phyloP scores from a whole-genome alignment of 495 filamentous ascomycete species.

The Cudoniella acicularis region DNA sequence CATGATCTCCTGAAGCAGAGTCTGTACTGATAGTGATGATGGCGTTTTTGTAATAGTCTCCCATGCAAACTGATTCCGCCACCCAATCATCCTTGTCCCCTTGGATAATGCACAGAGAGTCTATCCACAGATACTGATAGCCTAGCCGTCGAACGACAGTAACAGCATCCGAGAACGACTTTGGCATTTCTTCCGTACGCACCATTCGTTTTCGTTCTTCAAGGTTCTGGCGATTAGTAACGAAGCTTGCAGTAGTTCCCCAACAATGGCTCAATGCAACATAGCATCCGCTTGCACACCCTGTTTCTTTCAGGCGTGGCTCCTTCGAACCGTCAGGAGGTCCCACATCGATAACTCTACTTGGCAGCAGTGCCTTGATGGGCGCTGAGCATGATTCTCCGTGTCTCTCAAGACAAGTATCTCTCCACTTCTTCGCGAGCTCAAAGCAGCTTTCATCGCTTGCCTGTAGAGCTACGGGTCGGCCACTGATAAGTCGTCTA shows the following conservation, averaged over 20 bases:
- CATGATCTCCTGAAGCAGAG: background rate
- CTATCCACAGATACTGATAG: background rate
- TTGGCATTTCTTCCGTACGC: background rate
- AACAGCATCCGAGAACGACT: background rate
- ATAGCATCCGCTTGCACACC: background rate
- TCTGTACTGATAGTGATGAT: background rate
- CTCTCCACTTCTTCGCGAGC: no score
- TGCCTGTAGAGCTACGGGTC: no score
- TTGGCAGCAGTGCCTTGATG: no score
- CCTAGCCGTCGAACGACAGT: background rate
- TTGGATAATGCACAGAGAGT: background rate
- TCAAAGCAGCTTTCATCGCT: no score
- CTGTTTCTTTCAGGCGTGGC: background rate
- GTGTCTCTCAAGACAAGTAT: no score
- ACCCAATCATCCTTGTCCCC: background rate
- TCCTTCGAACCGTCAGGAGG: background rate
- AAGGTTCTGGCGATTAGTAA: no score
- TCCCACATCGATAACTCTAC: background rate
- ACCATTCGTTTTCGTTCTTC: no score
- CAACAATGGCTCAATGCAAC: background rate
- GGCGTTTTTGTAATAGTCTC: background rate
- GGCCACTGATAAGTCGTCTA: no score
- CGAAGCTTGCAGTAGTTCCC: background rate
- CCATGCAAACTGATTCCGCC: background rate
- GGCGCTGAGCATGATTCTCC: no score